Conservation (phyloP, 2,329 filamentous ascomycete species). For the Hypoxylon sp. region DNA sequence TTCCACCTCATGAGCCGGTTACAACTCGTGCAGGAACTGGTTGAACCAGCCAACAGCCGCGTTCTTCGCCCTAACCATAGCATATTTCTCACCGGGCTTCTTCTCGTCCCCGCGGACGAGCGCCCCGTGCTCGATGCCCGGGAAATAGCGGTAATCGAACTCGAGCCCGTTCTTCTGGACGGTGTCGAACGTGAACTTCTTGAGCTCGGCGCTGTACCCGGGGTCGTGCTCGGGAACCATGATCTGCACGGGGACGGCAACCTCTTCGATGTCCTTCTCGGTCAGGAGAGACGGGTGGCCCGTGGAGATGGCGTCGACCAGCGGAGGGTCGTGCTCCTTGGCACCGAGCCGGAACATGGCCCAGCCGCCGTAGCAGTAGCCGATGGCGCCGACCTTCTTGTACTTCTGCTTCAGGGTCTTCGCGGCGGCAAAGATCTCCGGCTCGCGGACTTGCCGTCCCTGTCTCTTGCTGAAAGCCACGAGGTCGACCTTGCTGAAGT, state of each 20-base stretch:
- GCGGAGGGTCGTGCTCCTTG: conserved; percentile 47
- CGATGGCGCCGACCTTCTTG: conserved; percentile 57
- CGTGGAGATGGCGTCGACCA: conserved; percentile 58
- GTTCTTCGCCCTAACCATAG: conserved; percentile 62
- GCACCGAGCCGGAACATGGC: conserved; percentile 58
- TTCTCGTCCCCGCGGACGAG: conserved; percentile 57
- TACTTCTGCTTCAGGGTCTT: conserved; percentile 51
- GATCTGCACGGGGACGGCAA: conserved; percentile 61
- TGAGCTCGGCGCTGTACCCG: conserved; percentile 60
- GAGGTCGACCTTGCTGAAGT: conserved; percentile 55
- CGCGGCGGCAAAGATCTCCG: conserved; percentile 54
- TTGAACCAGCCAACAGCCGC: conserved; percentile 61
- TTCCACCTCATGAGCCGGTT: background rate
- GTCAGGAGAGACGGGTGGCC: conserved; percentile 58
- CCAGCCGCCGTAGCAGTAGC: conserved; percentile 63
- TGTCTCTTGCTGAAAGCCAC: conserved; percentile 53
- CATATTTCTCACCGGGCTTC: conserved; percentile 56
- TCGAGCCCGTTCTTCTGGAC: conserved; percentile 55
- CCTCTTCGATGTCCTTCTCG: conserved; percentile 58
- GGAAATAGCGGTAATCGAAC: conserved; percentile 66
- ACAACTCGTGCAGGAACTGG: conserved; percentile 41
- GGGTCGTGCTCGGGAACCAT: conserved; percentile 57
- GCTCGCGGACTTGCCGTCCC: conserved; percentile 55
- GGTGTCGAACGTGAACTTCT: conserved; percentile 56
- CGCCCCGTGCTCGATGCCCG: conserved; percentile 62